Percentiles rank a stretch among this genome's conserved stretches.
phyloP scores from a whole-genome alignment of 306 rosid species.

The Myrica gale region DNA sequence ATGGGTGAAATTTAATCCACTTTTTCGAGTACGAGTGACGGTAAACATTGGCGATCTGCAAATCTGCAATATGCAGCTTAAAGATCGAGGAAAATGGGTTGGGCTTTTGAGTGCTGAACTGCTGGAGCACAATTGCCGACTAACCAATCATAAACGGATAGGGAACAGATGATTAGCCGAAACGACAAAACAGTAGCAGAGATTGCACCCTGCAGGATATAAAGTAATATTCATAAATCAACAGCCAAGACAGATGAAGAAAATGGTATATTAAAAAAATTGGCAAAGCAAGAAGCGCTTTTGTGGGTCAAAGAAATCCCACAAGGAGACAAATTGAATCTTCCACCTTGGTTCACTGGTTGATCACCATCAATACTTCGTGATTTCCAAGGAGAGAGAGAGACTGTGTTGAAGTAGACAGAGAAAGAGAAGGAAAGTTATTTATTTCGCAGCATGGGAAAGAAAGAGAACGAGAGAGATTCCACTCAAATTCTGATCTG shows the following conservation, averaged over 20 bases:
- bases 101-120: not conserved
- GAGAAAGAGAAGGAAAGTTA: not conserved
- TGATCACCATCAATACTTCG: slow-evolving; percentile 42
- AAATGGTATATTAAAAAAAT: not conserved
- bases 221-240: not conserved
- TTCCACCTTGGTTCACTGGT: slow-evolving; percentile 23
- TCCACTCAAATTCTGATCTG: slow-evolving; percentile 8
- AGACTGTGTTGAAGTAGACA: not conserved
- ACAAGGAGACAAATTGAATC: slow-evolving; percentile 46
- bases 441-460: slow-evolving; percentile 12
- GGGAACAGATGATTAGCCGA: not conserved
- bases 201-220: not conserved
- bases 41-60: no score
- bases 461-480: not conserved
- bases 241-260: not conserved
- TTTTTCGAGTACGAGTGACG: no score
- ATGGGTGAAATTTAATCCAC: no score
- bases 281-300: slow-evolving; percentile 6
- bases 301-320: slow-evolving; percentile 31
- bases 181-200: not conserved
- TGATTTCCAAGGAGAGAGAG: slow-evolving; percentile 32
- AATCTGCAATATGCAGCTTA: not conserved
- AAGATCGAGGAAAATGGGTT: not conserved
- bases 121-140: not conserved
- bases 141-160: not conserved